phyloP scores from a whole-genome alignment of 805 yeast genomes.

The Grigorovia jiainica region DNA sequence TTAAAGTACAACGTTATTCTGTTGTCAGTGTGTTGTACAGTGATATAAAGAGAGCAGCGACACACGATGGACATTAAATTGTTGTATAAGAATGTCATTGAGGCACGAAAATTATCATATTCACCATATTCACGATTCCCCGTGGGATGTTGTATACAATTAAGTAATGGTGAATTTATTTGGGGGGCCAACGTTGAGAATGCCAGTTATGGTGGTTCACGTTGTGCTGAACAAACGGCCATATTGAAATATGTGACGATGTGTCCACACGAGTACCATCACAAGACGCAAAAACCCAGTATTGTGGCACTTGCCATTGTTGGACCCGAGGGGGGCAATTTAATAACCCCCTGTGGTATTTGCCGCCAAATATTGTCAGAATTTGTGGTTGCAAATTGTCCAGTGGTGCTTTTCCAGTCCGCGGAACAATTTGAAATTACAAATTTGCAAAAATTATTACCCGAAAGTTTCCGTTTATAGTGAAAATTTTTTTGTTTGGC shows the following conservation, averaged over 20 bases:
- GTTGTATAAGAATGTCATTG: conserved; percentile 23
- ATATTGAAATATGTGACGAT: conserved; percentile 43
- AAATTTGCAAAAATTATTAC: conserved; percentile 58
- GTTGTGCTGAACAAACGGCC: conserved; percentile 72
- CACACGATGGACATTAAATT: not conserved
- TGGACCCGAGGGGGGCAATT: conserved; percentile 32
- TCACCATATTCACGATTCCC: conserved; percentile 39
- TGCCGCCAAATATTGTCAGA: conserved; percentile 88
- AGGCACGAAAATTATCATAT: conserved; percentile 36
- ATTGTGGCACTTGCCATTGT: conserved; percentile 24
- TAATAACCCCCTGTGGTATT: conserved; percentile 86
- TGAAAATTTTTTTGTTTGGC: not conserved
- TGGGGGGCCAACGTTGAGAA: conserved; percentile 88
- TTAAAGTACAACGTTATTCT: too few species aligned
- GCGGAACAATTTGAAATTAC: conserved; percentile 38
- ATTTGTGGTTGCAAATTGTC: conserved; percentile 45
- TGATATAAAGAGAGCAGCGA: too few species aligned
- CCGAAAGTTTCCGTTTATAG: conserved; percentile 48
- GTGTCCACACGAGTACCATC: conserved; percentile 1
- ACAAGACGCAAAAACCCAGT: conserved; percentile 22
- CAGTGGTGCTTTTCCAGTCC: conserved; percentile 59
- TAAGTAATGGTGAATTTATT: conserved; percentile 39
- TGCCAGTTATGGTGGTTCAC: conserved; percentile 75
- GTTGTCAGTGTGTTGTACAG: too few species aligned
- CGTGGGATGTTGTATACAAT: conserved; percentile 73